These are phyloP conservation scores for Eimeria praecox DNA, from an alignment of 169 alveolate species.

Conservation along the genomic window DNA sequence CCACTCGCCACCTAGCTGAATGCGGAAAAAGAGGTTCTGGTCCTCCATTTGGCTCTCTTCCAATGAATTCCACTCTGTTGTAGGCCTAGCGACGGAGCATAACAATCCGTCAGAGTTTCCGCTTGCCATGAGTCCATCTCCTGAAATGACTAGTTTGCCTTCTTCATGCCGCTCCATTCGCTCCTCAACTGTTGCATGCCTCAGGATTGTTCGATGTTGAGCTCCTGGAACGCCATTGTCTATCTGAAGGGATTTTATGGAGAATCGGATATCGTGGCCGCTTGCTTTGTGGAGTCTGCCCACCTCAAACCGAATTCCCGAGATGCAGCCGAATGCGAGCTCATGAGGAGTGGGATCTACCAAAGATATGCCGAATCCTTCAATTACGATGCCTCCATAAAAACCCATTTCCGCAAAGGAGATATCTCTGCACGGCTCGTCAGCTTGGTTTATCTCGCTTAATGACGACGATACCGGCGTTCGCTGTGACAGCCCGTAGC, in stretches of 20 bases:
- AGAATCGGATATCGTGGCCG: constrained; percentile 35
- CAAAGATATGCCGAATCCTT: constrained; percentile 76
- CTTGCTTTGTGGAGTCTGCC: constrained; percentile 45
- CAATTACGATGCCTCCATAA: background rate
- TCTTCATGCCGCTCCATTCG: constrained; percentile 61
- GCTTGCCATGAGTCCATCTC: background rate
- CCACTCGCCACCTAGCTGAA: constrained; percentile 78
- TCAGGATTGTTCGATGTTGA: constrained; percentile 57
- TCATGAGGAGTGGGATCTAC: constrained; percentile 79
- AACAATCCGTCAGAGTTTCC: constrained; percentile 38
- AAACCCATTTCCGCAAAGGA: constrained; percentile 3
- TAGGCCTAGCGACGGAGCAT: background rate
- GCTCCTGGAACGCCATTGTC: constrained; percentile 77
- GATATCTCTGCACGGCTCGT: background rate
- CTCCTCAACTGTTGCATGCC: constrained; percentile 77
- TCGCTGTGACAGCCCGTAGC: constrained; percentile 8
- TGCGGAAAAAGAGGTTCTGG: constrained; percentile 34
- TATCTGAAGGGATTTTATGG: constrained; percentile 57
- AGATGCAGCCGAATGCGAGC: constrained; percentile 59
- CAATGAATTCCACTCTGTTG: background rate
- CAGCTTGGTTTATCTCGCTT: constrained; percentile 17
- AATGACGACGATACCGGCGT: constrained; percentile 4
- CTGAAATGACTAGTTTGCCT: background rate
- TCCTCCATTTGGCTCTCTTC: constrained; percentile 31
- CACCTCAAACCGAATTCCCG: constrained; percentile 70